These are phyloP conservation scores for Arachis monticola DNA, from an alignment of 331 rosid species.

Conservation along the genomic window DNA sequence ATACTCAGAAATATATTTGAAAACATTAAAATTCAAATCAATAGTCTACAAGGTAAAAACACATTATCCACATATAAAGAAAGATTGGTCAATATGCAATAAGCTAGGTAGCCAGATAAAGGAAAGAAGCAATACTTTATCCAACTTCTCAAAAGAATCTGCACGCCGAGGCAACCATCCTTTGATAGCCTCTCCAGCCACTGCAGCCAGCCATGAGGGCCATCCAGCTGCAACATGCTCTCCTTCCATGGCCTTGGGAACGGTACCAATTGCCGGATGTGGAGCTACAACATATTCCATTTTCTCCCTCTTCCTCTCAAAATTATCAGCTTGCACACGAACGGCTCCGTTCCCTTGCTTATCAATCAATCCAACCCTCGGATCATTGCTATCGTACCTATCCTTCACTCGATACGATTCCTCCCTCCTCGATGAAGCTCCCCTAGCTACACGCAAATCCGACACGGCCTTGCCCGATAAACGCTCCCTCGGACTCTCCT, in stretches of 20 bases:
- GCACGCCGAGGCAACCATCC: slow-evolving; percentile 98
- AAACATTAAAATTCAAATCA: slow-evolving; percentile 1
- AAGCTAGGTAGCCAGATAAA: slow-evolving; percentile 34
- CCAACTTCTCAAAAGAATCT: slow-evolving; percentile 95
- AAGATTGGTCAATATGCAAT: slow-evolving; percentile 14
- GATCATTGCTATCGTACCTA: slow-evolving; percentile 64
- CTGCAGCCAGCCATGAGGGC: slow-evolving; percentile 96
- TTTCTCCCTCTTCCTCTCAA: slow-evolving; percentile 91
- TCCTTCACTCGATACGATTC: slow-evolving; percentile 71
- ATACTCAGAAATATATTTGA: not conserved
- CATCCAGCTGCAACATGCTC: slow-evolving; percentile 98
- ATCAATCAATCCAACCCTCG: slow-evolving; percentile 61
- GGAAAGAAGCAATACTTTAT: slow-evolving; percentile 71
- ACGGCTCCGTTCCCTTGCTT: slow-evolving; percentile 74
- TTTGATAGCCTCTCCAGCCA: slow-evolving; percentile 95
- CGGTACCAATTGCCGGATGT: slow-evolving; percentile 73
- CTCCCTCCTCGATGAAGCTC: slow-evolving; percentile 81
- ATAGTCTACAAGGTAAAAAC: slow-evolving; percentile 9
- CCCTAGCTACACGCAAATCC: slow-evolving; percentile 60
- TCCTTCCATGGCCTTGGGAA: slow-evolving; percentile 90
- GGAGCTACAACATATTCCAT: slow-evolving; percentile 66
- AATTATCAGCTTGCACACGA: slow-evolving; percentile 59
- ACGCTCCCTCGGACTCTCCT: slow-evolving; percentile 91
- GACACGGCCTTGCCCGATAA: slow-evolving; percentile 60
- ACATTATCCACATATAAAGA: slow-evolving; percentile 26